Base-by-base conservation (phyloP, 164 flowering plant genomes). In the Warburgia ugandensis region DNA sequence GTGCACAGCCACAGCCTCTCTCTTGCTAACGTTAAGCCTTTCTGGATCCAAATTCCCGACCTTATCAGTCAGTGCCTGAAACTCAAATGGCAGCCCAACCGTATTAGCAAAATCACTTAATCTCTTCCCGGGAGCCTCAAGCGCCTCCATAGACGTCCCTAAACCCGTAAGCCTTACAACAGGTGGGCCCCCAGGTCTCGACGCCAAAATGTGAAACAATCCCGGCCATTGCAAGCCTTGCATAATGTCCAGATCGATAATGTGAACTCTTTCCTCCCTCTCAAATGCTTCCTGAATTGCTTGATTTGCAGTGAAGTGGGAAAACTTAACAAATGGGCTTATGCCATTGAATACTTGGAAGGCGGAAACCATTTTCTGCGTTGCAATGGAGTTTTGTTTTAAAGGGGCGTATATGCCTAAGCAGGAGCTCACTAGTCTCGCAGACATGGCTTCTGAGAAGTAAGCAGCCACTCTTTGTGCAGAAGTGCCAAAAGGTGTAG, bases 221-320 rank as follows among this genome's bases (percentile, higher is more conserved):
- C 97, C 97, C 0, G 99, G 99, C 97, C 99, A 94, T 47, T 94
- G 97, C 10, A 94, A 64, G 2, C 99, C 99, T 53, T 94, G 97
- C 97, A 88, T 94, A 38, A 94, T 89, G 62, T 94, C 99, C 2
- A 89, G 83, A 50, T 94, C 97, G 50, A 94, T 84, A 25, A 94
- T 89, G 66, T 94, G 99, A 36, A 94, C 95, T 53, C 92, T 67
- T 37, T 89, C 95, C 64, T 94, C 99, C 52, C 92, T 64, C 60
- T 89, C 96, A 45, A 94, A 86, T 0, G 97, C 99, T 56, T 89
- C 96, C 27, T 89, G 96, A 5, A 89, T 89, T 4, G 95, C 95
- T 49, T 94, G 97, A 36, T 94, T 94, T 0, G 97, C 95, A 2
- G 99, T 94, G 79, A 94, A 94, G 56, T 94, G 99, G 1, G 95